Percentiles rank a stretch among this genome's conserved stretches.
Evolutionary conservation across 2,329 filamentous ascomycete genomes (phyloP).

Genomic region (Ophiocordyceps unilateralis): DNA sequence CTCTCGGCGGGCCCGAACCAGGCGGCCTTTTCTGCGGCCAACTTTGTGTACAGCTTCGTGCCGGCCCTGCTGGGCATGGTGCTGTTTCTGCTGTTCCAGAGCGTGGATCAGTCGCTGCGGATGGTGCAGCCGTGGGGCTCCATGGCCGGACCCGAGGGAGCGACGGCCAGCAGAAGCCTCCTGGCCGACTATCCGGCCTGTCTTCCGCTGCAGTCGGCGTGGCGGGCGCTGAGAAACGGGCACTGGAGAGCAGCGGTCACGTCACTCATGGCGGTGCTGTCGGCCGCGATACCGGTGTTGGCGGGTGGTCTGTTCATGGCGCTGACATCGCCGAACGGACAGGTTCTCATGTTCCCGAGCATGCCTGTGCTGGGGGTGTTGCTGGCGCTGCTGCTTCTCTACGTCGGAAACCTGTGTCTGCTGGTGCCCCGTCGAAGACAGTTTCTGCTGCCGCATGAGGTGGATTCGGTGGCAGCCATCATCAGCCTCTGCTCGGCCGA

Average conservation of each 20-base stretch:
- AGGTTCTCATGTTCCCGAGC: constrained; percentile 53
- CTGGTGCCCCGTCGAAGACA: constrained; percentile 43
- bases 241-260: constrained; percentile 50
- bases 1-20: constrained; percentile 42
- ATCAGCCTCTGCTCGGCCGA: constrained; percentile 62
- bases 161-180: constrained; percentile 43
- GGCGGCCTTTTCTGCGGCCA: constrained; percentile 63
- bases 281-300: constrained; percentile 47
- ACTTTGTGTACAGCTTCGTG: constrained; percentile 73
- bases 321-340: constrained; percentile 34
- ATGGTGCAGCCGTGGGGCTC: constrained; percentile 54
- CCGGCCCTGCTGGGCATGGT: constrained; percentile 51
- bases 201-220: constrained; percentile 40
- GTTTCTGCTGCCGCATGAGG: constrained; percentile 55
- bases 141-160: constrained; percentile 37
- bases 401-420: constrained; percentile 43
- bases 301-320: constrained; percentile 59
- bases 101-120: constrained; percentile 47
- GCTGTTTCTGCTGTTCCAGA: constrained; percentile 49
- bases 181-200: constrained; percentile 55
- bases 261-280: constrained; percentile 40
- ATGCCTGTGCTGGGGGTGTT: constrained; percentile 56
- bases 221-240: constrained; percentile 38
- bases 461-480: constrained; percentile 57
- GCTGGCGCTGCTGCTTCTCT: constrained; percentile 56